Conservation (phyloP, 345 rosid genomes). For the Salix exigua region DNA sequence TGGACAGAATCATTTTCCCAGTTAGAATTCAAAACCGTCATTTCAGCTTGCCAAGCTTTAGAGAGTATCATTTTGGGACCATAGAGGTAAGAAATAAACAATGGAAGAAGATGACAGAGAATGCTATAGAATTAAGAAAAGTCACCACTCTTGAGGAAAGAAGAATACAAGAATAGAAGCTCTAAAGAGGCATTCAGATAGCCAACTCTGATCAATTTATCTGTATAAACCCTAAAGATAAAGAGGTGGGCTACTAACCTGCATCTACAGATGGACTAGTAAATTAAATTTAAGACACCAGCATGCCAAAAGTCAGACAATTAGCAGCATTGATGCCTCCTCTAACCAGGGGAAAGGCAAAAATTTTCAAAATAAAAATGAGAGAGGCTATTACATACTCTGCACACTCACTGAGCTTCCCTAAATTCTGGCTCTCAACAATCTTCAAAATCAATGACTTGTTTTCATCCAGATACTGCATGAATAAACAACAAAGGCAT, state of each 20-base stretch:
- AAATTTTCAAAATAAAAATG: neutral
- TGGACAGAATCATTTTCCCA: neutral
- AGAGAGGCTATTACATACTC: constrained; percentile 57
- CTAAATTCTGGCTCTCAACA: constrained; percentile 96
- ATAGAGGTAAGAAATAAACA: neutral
- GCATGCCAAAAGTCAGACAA: neutral
- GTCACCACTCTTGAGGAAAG: neutral
- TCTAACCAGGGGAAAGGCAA: neutral
- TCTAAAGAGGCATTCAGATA: neutral
- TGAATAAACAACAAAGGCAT: constrained; percentile 4
- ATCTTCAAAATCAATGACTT: constrained; percentile 99
- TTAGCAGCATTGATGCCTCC: neutral
- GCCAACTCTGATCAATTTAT: neutral
- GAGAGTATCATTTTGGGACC: neutral
- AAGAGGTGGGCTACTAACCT: neutral
- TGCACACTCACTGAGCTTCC: constrained; percentile 89
- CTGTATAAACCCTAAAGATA: neutral
- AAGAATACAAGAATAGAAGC: neutral
- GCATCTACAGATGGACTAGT: neutral
- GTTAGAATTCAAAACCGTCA: neutral
- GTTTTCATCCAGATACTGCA: constrained; percentile 98
- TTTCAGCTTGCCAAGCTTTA: neutral
- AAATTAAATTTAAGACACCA: neutral
- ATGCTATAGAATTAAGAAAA: neutral
- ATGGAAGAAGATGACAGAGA: neutral